These are phyloP conservation scores for Oryza brachyantha DNA, from an alignment of 176 grass and related monocot genomes.

Conservation along the genomic window DNA sequence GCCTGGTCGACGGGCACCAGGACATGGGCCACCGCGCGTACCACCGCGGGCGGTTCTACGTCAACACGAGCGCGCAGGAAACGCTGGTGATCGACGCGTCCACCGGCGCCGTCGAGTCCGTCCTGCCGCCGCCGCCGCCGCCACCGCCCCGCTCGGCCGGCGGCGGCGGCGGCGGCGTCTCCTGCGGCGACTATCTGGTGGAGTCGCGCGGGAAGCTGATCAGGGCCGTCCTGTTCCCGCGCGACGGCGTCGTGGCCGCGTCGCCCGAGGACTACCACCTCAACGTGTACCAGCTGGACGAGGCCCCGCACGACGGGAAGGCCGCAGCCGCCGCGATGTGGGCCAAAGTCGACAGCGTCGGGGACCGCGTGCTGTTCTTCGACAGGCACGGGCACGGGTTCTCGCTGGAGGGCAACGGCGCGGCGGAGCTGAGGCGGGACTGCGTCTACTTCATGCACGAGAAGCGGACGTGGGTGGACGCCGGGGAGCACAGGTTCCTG, in stretches of 20 bases:
- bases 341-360: slow-evolving; percentile 22
- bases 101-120: neutral
- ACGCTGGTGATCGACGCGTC: neutral
- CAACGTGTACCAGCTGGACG: slow-evolving; percentile 26
- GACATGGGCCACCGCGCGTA: neutral
- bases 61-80: neutral
- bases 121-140: neutral
- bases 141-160: no score
- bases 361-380: slow-evolving; percentile 25
- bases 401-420: neutral
- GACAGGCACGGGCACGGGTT: slow-evolving; percentile 32
- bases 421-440: neutral
- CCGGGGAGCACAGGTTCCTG: neutral
- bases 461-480: neutral
- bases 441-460: slow-evolving; percentile 26
- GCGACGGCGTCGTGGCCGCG: neutral
- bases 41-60: neutral
- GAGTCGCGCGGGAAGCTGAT: slow-evolving; percentile 20
- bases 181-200: slow-evolving; percentile 31
- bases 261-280: neutral
- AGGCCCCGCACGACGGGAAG: neutral
- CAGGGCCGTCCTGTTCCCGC: neutral
- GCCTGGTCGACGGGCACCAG: neutral
- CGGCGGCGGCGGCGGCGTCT: neutral
- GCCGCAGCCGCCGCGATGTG: slow-evolving; percentile 10